Conservation (phyloP, 2,329 filamentous ascomycete genomes). For the Onygenales sp. region DNA sequence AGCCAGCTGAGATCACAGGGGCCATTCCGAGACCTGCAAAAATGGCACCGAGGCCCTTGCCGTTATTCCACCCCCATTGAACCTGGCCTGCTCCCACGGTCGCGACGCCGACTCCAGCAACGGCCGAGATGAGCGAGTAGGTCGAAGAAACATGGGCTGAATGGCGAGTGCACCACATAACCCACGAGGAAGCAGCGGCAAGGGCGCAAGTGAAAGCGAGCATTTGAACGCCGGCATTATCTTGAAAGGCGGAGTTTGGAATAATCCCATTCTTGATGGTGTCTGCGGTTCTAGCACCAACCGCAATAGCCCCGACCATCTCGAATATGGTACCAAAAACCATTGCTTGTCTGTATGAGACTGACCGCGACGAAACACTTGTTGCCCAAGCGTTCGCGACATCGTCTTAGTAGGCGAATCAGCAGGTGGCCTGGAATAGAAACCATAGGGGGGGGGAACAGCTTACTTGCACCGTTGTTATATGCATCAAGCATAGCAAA, state of each 20-base stretch:
- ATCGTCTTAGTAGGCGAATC: constrained; percentile 48
- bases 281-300: constrained; percentile 60
- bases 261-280: constrained; percentile 77
- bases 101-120: constrained; percentile 61
- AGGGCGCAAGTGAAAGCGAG: constrained; percentile 57
- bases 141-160: constrained; percentile 65
- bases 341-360: constrained; percentile 62
- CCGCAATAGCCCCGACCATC: constrained; percentile 56
- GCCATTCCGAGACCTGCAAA: constrained; percentile 65
- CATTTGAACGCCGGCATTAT: constrained; percentile 57
- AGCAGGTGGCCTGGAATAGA: constrained; percentile 7
- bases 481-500: constrained; percentile 69
- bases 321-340: constrained; percentile 58
- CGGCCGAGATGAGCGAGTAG: constrained; percentile 60
- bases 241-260: constrained; percentile 47
- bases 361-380: constrained; percentile 68
- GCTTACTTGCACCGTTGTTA: constrained; percentile 71
- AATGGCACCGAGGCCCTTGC: constrained; percentile 62
- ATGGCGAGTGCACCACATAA: constrained; percentile 71
- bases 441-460: neutral
- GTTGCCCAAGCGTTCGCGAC: constrained; percentile 79
- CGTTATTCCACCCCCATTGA: constrained; percentile 60
- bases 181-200: constrained; percentile 59
- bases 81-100: constrained; percentile 53
- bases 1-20: constrained; percentile 55